Conservation (phyloP, 2,329 filamentous ascomycete species). For the Hortaea werneckii region DNA sequence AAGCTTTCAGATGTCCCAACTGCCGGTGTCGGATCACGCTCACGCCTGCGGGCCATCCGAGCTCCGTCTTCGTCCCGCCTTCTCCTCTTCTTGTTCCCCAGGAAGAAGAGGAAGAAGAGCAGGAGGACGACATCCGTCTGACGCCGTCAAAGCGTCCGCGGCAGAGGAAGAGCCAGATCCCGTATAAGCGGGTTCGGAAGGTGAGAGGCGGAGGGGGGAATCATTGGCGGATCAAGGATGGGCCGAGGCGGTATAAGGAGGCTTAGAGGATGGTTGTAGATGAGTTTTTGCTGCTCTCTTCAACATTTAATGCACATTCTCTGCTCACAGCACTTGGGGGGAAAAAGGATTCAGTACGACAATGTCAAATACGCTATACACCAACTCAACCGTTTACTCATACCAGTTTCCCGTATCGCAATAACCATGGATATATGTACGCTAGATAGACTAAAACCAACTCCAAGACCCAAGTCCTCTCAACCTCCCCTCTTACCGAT, state of each 20-base stretch:
- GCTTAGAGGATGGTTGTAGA: not conserved
- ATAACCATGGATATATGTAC: too few relatives aligned
- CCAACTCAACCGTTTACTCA: too few relatives aligned
- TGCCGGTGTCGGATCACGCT: slow-evolving; percentile 1
- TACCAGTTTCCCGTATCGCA: too few relatives aligned
- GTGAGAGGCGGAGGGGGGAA: not conserved
- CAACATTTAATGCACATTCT: too few relatives aligned
- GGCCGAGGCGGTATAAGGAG: not conserved
- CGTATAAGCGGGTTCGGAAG: not conserved
- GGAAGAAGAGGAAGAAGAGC: not conserved
- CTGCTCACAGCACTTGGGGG: too few relatives aligned
- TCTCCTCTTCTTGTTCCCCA: not conserved
- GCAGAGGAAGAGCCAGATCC: not conserved
- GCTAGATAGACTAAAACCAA: too few relatives aligned
- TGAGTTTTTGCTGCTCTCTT: not conserved
- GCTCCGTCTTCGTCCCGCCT: not conserved
- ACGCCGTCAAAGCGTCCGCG: not conserved
- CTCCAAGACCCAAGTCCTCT: too few relatives aligned
- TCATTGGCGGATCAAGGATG: not conserved
- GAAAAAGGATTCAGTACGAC: too few relatives aligned
- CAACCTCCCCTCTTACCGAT: too few relatives aligned
- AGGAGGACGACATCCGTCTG: not conserved
- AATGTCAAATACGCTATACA: too few relatives aligned
- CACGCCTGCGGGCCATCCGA: slow-evolving; percentile 1
- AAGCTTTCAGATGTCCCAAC: slow-evolving; percentile 1